These are phyloP conservation scores for Cucumis variabilis DNA, from an alignment of 331 rosid species.

Conservation along the genomic window DNA sequence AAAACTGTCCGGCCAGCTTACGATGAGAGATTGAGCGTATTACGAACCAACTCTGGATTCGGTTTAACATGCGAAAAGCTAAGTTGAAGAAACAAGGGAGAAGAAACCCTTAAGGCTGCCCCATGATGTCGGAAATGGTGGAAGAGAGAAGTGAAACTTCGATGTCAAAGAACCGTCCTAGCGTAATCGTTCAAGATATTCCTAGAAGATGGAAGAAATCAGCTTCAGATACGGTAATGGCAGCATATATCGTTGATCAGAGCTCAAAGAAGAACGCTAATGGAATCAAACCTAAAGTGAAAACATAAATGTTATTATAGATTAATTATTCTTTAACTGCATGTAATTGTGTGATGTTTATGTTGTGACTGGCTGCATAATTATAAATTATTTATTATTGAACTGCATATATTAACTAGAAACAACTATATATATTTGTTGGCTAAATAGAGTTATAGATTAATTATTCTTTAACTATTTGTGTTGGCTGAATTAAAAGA, in stretches of 20 bases:
- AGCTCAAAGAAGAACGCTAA: neutral
- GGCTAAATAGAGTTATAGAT: too few relatives aligned
- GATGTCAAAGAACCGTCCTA: neutral
- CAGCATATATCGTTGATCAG: slow-evolving; percentile 56
- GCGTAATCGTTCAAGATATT: slow-evolving; percentile 30
- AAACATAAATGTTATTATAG: too few relatives aligned
- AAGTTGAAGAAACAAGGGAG: slow-evolving; percentile 49
- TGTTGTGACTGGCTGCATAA: too few relatives aligned
- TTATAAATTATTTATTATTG: too few relatives aligned
- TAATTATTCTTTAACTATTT: too few relatives aligned
- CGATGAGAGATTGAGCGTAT: slow-evolving; percentile 62
- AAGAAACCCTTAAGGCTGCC: slow-evolving; percentile 23
- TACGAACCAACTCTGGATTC: slow-evolving; percentile 49
- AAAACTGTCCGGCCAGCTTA: slow-evolving; percentile 72
- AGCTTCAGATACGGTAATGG: slow-evolving; percentile 56
- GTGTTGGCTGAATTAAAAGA: too few relatives aligned
- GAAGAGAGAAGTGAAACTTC: slow-evolving; percentile 28
- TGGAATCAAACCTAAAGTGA: too few relatives aligned
- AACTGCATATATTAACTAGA: too few relatives aligned
- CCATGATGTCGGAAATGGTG: slow-evolving; percentile 39
- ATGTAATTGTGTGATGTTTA: too few relatives aligned
- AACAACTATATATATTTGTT: too few relatives aligned
- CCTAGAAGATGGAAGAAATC: slow-evolving; percentile 46
- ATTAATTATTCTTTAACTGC: too few relatives aligned
- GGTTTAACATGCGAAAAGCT: slow-evolving; percentile 72